Base-by-base conservation (phyloP, 176 grass and related monocot species). In the Chrysopogon serrulatus region DNA sequence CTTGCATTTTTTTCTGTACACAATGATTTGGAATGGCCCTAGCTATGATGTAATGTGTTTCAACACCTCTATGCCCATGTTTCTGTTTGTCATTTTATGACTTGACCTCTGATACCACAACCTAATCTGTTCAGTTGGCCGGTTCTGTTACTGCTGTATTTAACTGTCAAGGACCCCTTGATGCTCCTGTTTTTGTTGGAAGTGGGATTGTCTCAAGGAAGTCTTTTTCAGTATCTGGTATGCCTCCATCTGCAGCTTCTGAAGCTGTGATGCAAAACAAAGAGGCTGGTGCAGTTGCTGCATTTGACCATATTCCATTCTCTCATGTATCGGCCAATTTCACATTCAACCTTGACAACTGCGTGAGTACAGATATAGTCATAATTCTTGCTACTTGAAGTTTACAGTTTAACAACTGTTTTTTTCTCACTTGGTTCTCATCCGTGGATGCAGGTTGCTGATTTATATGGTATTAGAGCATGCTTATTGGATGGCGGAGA, bases 391-490 rank as follows among this genome's bases (percentile, higher is more conserved):
- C 71, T 26, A 26, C 53, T 65, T 65, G 21, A 71, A 90, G 42
- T 86, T 77, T 82, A 48, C 34, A 30, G 78, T 74, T 33, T 67
- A 62, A 33, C 73, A 21, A 62, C 31, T 60, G 24, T 48, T 73
- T 48, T 31, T 43, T 18, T 54, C 54, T 57, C 28, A 19, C 70
- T 41, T 90, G 79, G 6, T 21, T 63, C 48, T 68, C 76, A 60
- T 81, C 28, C 30, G 66, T 62, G 64, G 23, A 43, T 66, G 32
- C 81, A 98, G 96, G 91, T 98, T 72, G 96, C 87, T 74, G 96
- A 98, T 79, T 88, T 98, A n/a, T 98, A 98, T 92, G 96, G 96
- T 74, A 98, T 98, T 65, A 94, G 96, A 90, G 93, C 93, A 85
- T 92, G 91, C 87, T 91, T 98, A 70, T 90, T 98, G 80, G 93